Evolutionary conservation across 2,329 filamentous ascomycete genomes (phyloP).

Genomic region (Cryphonectria japonica): DNA sequence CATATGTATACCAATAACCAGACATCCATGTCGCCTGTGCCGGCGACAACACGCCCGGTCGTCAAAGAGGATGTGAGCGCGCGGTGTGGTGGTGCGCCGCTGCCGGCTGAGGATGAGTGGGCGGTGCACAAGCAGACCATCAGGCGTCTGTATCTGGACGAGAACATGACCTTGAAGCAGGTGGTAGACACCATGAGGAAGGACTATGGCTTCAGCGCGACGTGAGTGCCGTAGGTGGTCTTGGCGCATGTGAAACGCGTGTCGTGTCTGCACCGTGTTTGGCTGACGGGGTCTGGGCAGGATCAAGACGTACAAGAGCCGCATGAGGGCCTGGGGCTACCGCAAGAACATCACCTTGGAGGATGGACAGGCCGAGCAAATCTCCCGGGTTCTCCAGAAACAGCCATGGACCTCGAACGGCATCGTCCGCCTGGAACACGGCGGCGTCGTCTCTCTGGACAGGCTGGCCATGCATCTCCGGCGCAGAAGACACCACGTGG

Average conservation of each 20-base stretch:
- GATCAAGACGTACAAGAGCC: constrained; percentile 4
- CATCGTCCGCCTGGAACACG: constrained; percentile 7
- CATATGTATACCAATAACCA: neutral
- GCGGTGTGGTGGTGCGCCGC: neutral
- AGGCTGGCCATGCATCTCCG: constrained; percentile 10
- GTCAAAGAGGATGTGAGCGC: neutral
- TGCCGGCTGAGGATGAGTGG: neutral
- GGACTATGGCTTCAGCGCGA: constrained; percentile 11
- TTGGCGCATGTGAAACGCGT: neutral
- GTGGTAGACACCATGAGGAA: constrained; percentile 7
- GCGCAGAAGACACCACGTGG: neutral
- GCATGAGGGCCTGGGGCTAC: constrained; percentile 12
- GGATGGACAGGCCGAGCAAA: constrained; percentile 1
- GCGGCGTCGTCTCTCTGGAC: constrained; percentile 8
- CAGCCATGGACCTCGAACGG: neutral
- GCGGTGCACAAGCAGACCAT: constrained; percentile 1
- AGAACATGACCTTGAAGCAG: constrained; percentile 12
- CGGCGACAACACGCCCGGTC: neutral
- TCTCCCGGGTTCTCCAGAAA: neutral
- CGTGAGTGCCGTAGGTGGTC: constrained; percentile 2
- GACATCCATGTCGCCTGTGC: neutral
- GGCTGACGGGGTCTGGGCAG: neutral
- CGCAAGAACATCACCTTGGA: constrained; percentile 9
- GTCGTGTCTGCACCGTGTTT: neutral
- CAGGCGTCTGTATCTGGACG: constrained; percentile 8